These are phyloP conservation scores for Botryotinia calthae DNA, from an alignment of 2,329 filamentous ascomycete species.

Conservation along the genomic window DNA sequence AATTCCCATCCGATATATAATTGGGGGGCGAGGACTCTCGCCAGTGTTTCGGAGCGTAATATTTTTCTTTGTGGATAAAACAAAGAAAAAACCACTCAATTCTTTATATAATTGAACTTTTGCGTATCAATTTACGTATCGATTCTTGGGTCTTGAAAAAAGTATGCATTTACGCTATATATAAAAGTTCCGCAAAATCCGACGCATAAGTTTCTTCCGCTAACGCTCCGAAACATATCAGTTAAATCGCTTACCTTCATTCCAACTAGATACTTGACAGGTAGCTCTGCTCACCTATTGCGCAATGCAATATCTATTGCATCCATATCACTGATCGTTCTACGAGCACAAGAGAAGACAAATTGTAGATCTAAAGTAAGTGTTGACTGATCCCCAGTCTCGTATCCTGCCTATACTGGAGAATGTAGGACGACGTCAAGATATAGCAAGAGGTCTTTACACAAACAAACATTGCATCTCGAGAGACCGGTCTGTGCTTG, in stretches of 20 bases:
- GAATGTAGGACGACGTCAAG: too few relatives aligned
- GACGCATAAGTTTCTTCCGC: too few relatives aligned
- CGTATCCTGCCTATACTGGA: neutral
- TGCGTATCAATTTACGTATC: too few relatives aligned
- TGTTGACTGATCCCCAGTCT: neutral
- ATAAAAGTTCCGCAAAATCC: too few relatives aligned
- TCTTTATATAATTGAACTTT: too few relatives aligned
- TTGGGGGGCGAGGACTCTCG: too few relatives aligned
- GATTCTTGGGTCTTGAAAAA: too few relatives aligned
- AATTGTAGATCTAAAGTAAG: neutral
- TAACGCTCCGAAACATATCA: neutral
- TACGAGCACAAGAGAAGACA: neutral
- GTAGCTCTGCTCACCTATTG: neutral
- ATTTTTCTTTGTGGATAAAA: too few relatives aligned
- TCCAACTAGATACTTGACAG: neutral
- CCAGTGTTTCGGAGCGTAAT: too few relatives aligned
- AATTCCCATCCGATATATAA: neutral
- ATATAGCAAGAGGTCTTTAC: neutral
- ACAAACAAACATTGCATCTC: neutral
- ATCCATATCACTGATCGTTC: neutral
- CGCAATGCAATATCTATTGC: neutral
- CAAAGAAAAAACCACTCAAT: too few relatives aligned
- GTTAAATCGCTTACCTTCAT: neutral
- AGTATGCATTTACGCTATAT: too few relatives aligned
- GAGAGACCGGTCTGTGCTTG: slow-evolving; percentile 1